Conservation (phyloP, 1,284 basidiomycete genomes). For the Athelia sp. region DNA sequence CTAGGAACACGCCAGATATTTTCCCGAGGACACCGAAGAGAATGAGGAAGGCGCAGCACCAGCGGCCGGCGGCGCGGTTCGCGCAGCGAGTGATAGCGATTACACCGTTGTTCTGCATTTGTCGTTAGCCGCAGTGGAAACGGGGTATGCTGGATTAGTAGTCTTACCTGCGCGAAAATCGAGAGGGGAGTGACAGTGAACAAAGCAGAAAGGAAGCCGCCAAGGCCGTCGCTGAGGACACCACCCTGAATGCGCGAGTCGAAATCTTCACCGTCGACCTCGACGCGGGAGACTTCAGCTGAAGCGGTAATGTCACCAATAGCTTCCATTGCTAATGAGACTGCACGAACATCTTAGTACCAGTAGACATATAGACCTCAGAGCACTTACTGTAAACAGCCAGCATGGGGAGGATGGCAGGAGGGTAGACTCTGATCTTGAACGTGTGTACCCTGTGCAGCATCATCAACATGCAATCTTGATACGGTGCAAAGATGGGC, state of each 20-base stretch:
- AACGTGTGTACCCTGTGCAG: constrained; percentile 66
- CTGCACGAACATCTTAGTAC: constrained; percentile 23
- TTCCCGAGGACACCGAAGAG: constrained; percentile 76
- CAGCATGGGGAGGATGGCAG: constrained; percentile 80
- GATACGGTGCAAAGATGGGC: neutral
- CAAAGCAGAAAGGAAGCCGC: constrained; percentile 70
- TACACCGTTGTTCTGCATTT: constrained; percentile 74
- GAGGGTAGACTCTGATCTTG: constrained; percentile 74
- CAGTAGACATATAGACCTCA: constrained; percentile 1
- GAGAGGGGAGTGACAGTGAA: constrained; percentile 81
- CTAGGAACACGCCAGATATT: constrained; percentile 73
- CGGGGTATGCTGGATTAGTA: neutral
- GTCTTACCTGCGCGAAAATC: constrained; percentile 65
- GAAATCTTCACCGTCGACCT: constrained; percentile 67
- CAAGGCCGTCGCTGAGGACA: constrained; percentile 72
- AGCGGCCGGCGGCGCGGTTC: constrained; percentile 66
- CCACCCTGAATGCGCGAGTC: constrained; percentile 84
- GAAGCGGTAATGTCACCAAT: constrained; percentile 87
- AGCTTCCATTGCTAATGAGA: constrained; percentile 76
- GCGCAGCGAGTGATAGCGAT: constrained; percentile 78
- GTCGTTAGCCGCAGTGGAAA: neutral
- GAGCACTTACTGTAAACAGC: constrained; percentile 63
- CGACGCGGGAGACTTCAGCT: constrained; percentile 72
- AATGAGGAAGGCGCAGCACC: constrained; percentile 71
- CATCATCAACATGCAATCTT: neutral